A percentile compares a stretch with the other conserved stretches of the same genome.
Conservation (phyloP, 495 filamentous ascomycete species). For the Hyaloscypha hepaticicola region DNA sequence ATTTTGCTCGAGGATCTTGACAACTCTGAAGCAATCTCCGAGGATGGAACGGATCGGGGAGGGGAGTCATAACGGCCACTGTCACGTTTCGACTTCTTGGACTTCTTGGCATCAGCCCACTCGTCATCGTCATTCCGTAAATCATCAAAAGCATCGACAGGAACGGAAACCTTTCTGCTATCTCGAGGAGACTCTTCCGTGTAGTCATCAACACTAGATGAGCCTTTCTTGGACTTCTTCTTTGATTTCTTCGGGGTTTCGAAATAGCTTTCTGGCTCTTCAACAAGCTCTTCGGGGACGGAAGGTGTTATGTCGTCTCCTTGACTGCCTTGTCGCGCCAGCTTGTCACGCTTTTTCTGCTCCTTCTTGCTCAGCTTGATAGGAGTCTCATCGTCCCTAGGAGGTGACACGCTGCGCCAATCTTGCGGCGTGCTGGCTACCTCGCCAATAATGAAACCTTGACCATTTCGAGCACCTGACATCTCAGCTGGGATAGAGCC, state of each 20-base stretch:
- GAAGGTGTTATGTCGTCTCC: slow-evolving; percentile 22
- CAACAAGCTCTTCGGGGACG: slow-evolving; percentile 20
- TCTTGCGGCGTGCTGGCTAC: slow-evolving; percentile 24
- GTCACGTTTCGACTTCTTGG: slow-evolving; percentile 34
- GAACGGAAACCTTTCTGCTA: slow-evolving; percentile 24
- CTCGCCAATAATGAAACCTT: slow-evolving; percentile 26
- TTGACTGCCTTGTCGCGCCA: slow-evolving; percentile 27
- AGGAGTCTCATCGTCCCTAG: slow-evolving; percentile 28
- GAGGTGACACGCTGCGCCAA: slow-evolving; percentile 25
- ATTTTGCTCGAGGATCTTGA: slow-evolving; percentile 35
- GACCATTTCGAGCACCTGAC: slow-evolving; percentile 1
- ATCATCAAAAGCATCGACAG: slow-evolving; percentile 37
- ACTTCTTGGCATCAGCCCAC: slow-evolving; percentile 30
- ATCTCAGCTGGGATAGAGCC: slow-evolving; percentile 19
- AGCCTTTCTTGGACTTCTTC: slow-evolving; percentile 32
- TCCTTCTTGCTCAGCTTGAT: slow-evolving; percentile 39
- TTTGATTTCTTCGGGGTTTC: slow-evolving; percentile 30
- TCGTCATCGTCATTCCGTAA: slow-evolving; percentile 29
- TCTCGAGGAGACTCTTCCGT: slow-evolving; percentile 15
- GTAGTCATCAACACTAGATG: slow-evolving; percentile 22
- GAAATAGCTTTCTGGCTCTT: slow-evolving; percentile 30
- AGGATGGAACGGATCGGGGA: slow-evolving; percentile 25
- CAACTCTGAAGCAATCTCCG: slow-evolving; percentile 20
- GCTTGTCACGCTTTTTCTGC: slow-evolving; percentile 38
- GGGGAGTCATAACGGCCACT: slow-evolving; percentile 33